Evolutionary conservation across 257 asterid genomes (phyloP), one percentile per base, ranked within the genome.

Genomic region (Perilla frutescens): DNA sequence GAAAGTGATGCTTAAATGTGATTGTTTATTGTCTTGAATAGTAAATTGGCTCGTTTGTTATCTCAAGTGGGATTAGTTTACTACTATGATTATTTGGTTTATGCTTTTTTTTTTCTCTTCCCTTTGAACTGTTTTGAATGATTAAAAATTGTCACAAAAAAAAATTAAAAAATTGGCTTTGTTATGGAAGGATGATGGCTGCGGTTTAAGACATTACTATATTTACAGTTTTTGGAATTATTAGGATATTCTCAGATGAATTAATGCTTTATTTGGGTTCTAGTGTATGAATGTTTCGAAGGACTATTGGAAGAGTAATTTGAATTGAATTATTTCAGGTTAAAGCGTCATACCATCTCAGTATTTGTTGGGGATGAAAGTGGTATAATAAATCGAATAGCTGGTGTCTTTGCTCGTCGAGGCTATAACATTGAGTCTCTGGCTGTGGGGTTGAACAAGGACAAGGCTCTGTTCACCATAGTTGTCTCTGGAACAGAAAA

Each of bases 331-430:
- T 54, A 51, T 80, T 62, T 75, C 84, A 91, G 96, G 84, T 75
- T 75, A 59, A 86, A 85, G 76, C 82, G 91, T 5, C 95, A 91
- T 68, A 86, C 97, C 5, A 89, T 89, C 76, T 91, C 97, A 6
- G 93, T 89, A 57, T 91, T 87, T 68, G 96, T 89, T 81, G 97
- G 97, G 75, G 96, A 91, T 81, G 96, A 91, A 82, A 89, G 95
- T 78, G 97, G 97, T 62, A 91, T 91, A 20, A 91, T 91, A 62
- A 89, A 91, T 84, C 82, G 97, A 68, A 91, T 91, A 79, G 94
- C 96, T 55, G 97, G 96, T 47, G 96, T 89, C 20, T 87, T 91
- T 85, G 97, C 97, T 75, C 90, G 96, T 59, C 86, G 95, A 66
- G 96, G 97, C 58, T 91, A 87, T 83, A 91, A 87, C 77, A 91